phyloP scores from a whole-genome alignment of 2,329 filamentous ascomycete genomes.

The Verticillium nonalfalfae region DNA sequence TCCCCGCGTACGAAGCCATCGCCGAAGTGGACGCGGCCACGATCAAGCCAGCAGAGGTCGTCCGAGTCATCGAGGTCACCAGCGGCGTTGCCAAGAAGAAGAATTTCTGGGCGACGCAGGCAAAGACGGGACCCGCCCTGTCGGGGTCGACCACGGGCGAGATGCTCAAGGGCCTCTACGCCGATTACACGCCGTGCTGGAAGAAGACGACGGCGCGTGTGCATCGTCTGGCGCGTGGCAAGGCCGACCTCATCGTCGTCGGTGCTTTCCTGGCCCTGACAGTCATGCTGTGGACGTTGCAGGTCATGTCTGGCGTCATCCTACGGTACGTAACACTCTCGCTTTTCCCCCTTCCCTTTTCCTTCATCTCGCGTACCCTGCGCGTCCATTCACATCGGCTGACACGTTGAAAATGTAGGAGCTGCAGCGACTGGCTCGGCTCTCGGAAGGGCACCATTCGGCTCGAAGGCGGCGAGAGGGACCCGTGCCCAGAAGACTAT shows the following conservation, averaged over 20 bases:
- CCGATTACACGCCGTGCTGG: constrained; percentile 1
- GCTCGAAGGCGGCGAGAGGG: background rate
- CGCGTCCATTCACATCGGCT: background rate
- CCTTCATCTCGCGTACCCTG: background rate
- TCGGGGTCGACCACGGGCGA: background rate
- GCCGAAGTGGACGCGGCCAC: background rate
- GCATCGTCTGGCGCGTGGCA: background rate
- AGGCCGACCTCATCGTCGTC: background rate
- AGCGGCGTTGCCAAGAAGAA: background rate
- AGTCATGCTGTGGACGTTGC: background rate
- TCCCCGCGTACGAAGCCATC: background rate
- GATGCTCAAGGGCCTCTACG: background rate
- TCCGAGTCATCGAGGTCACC: background rate
- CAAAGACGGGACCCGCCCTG: background rate
- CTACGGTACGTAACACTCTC: background rate
- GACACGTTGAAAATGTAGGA: background rate
- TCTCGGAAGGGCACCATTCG: background rate
- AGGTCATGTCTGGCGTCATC: background rate
- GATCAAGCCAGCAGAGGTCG: constrained; percentile 3
- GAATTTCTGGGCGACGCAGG: background rate
- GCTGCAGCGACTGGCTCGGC: background rate
- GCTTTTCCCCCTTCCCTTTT: background rate
- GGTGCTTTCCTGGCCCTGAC: background rate
- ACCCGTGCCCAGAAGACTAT: background rate
- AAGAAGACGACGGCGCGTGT: background rate